Evolutionary conservation across 129 eudicot genomes (phyloP).

Genomic region (Gnaphalium uliginosum): DNA sequence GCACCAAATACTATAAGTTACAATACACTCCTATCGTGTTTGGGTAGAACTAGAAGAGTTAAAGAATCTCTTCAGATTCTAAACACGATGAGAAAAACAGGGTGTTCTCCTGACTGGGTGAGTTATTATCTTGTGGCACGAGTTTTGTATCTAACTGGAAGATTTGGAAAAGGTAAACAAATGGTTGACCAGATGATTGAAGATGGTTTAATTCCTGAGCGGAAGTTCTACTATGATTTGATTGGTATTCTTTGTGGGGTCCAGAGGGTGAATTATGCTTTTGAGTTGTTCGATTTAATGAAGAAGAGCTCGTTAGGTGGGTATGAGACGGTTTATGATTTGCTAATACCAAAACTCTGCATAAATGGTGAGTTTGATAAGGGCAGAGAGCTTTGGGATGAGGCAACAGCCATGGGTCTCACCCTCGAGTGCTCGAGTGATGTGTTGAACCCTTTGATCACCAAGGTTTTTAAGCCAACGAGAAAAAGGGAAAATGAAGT

Average conservation of each 20-base stretch:
- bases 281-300: slow-evolving; percentile 63
- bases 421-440: slow-evolving; percentile 44
- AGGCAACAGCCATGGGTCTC: slow-evolving; percentile 52
- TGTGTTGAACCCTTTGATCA: slow-evolving; percentile 47
- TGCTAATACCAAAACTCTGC: slow-evolving; percentile 61
- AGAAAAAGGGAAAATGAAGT: slow-evolving; percentile 41
- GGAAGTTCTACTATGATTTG: slow-evolving; percentile 57
- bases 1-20: slow-evolving; percentile 49
- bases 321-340: slow-evolving; percentile 61
- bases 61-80: slow-evolving; percentile 57
- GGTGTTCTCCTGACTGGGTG: slow-evolving; percentile 64
- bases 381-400: slow-evolving; percentile 66
- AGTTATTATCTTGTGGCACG: slow-evolving; percentile 60
- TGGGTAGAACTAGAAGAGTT: slow-evolving; percentile 59
- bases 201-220: slow-evolving; percentile 46
- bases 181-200: slow-evolving; percentile 58
- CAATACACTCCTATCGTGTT: slow-evolving; percentile 54
- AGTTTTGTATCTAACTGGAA: slow-evolving; percentile 57
- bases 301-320: slow-evolving; percentile 47
- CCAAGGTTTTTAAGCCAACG: slow-evolving; percentile 50
- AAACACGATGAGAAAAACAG: slow-evolving; percentile 46
- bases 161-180: slow-evolving; percentile 69
- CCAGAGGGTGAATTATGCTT: slow-evolving; percentile 58
- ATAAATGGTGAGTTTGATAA: slow-evolving; percentile 53
- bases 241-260: slow-evolving; percentile 68